These are phyloP conservation scores for Ciborinia camelliae DNA, from an alignment of 2,329 filamentous ascomycete genomes.

Conservation along the genomic window DNA sequence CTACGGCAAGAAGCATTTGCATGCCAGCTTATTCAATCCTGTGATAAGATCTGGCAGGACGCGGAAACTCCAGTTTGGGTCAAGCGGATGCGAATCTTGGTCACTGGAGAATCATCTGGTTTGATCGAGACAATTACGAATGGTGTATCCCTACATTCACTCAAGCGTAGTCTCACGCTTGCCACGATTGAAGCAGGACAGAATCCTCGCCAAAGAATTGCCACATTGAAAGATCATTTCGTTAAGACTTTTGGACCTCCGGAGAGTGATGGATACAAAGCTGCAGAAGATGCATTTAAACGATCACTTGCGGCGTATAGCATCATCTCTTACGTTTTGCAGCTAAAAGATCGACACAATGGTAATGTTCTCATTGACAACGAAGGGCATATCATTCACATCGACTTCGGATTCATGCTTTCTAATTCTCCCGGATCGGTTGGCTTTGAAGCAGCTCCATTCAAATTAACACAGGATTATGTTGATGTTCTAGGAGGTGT, in stretches of 20 bases:
- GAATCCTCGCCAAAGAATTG: conserved; percentile 72
- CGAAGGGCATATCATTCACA: conserved; percentile 82
- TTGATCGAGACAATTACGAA: conserved; percentile 87
- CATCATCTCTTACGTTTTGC: conserved; percentile 77
- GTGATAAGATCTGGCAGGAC: conserved; percentile 77
- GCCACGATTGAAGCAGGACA: conserved; percentile 68
- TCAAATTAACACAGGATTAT: conserved; percentile 83
- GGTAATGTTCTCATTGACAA: conserved; percentile 84
- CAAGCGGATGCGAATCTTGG: conserved; percentile 81
- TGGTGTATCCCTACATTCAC: conserved; percentile 79
- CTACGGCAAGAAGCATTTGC: conserved; percentile 82
- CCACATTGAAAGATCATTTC: conserved; percentile 78
- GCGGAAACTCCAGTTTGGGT: conserved; percentile 78
- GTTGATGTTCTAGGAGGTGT: conserved; percentile 77
- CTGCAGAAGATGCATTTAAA: conserved; percentile 75
- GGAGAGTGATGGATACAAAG: conserved; percentile 65
- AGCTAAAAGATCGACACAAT: conserved; percentile 83
- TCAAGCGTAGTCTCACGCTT: conserved; percentile 78
- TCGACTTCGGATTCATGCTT: conserved; percentile 88
- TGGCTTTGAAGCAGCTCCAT: conserved; percentile 81
- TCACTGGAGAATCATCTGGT: conserved; percentile 79
- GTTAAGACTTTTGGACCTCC: conserved; percentile 71
- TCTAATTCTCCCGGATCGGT: conserved; percentile 82
- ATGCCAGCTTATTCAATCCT: conserved; percentile 78
- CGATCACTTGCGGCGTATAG: conserved; percentile 81